These are phyloP conservation scores for Cyclospora cayetanensis DNA, from an alignment of 169 alveolate genomes.

Conservation along the genomic window DNA sequence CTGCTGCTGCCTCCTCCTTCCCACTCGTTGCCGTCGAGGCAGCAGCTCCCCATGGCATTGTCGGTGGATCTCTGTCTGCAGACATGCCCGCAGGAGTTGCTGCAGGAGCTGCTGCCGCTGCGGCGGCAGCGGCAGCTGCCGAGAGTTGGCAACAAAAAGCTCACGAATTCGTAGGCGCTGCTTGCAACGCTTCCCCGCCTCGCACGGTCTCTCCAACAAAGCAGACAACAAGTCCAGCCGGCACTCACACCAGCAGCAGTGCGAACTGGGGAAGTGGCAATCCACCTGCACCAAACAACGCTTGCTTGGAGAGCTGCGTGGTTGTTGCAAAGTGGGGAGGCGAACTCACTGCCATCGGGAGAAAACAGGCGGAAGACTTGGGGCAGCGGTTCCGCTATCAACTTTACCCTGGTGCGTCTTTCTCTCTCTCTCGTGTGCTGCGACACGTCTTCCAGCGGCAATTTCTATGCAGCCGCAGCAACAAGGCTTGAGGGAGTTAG, in stretches of 20 bases:
- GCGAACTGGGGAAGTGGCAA: constrained; percentile 8
- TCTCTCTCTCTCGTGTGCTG: background rate
- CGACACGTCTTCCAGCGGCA: too few relatives aligned
- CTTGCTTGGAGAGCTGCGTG: constrained; percentile 78
- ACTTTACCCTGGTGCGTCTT: constrained; percentile 92
- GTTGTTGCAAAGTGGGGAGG: constrained; percentile 99
- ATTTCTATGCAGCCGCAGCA: too few relatives aligned
- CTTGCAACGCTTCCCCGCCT: background rate
- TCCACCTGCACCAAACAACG: background rate
- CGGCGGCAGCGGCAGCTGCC: constrained; percentile 55
- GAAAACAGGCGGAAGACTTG: constrained; percentile 92
- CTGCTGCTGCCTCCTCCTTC: constrained; percentile 10
- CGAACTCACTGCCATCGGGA: constrained; percentile 95
- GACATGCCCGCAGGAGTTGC: background rate
- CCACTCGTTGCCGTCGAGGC: background rate
- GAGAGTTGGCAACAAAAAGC: constrained; percentile 4
- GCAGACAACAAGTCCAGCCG: background rate
- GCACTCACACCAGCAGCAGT: constrained; percentile 11
- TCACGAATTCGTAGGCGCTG: background rate
- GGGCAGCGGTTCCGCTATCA: constrained; percentile 88
- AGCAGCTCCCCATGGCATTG: background rate
- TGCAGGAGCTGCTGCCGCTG: constrained; percentile 38
- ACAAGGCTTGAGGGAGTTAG: too few relatives aligned
- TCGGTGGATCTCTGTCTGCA: background rate
- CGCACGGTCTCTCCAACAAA: background rate